Evolutionary conservation across 495 filamentous ascomycete species (phyloP).

Genomic region (Lasiosphaeris hirsuta): DNA sequence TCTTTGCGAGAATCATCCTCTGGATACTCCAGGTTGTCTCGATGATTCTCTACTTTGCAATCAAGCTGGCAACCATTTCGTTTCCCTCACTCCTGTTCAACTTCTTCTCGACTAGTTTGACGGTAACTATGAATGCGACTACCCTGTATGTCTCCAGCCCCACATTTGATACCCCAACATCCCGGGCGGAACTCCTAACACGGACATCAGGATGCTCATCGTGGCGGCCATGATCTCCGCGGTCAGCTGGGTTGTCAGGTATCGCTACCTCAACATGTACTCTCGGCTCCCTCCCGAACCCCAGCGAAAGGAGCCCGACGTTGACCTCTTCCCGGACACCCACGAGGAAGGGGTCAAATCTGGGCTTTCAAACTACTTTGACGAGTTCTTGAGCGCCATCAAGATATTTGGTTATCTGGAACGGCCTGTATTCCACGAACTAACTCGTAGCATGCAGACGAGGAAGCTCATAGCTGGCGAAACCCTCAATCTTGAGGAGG

Average conservation of each 20-base stretch:
- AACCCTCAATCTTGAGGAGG: conserved; percentile 90
- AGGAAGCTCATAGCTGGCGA: conserved; percentile 93
- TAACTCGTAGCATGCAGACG: conserved; percentile 97
- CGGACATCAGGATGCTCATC: conserved; percentile 63
- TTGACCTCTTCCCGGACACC: conserved; percentile 90
- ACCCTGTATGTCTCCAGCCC: conserved; percentile 62
- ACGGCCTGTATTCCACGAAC: conserved; percentile 92
- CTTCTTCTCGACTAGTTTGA: conserved; percentile 90
- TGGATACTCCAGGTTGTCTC: conserved; percentile 66
- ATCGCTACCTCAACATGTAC: conserved; percentile 94
- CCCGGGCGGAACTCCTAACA: conserved; percentile 5
- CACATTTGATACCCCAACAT: neutral
- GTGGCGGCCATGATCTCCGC: conserved; percentile 70
- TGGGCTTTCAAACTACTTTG: conserved; percentile 88
- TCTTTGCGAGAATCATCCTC: conserved; percentile 43
- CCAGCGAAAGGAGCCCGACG: conserved; percentile 89
- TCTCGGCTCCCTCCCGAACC: conserved; percentile 88
- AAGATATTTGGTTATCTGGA: conserved; percentile 98
- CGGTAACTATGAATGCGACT: conserved; percentile 97
- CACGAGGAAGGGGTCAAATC: conserved; percentile 88
- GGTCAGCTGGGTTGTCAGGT: conserved; percentile 87
- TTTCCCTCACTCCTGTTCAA: conserved; percentile 87
- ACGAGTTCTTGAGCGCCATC: conserved; percentile 98
- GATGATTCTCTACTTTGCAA: conserved; percentile 70
- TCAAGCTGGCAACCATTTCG: conserved; percentile 84